Percentiles rank a stretch among this genome's conserved stretches.
Conservation (phyloP, 441 rosid genomes). For the Aleurites moluccanus region DNA sequence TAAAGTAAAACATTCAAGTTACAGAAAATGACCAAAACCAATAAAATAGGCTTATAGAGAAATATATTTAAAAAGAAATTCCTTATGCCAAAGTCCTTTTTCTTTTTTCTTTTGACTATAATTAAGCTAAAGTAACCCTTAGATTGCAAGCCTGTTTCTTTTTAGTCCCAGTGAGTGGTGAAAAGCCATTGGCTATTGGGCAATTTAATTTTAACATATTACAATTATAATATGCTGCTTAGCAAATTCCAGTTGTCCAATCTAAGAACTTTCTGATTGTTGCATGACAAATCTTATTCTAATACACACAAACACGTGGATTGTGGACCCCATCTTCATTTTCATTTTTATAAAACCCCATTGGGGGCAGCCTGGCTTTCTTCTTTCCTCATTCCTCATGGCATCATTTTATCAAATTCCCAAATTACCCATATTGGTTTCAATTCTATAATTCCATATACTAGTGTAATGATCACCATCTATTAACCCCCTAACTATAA, state of each 20-base stretch:
- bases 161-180: background rate
- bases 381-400: constrained; percentile 2
- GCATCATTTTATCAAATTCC: constrained; percentile 22
- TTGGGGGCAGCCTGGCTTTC: constrained; percentile 44
- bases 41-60: background rate
- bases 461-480: background rate
- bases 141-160: constrained; percentile 9
- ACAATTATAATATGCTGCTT: background rate
- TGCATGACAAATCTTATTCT: constrained; percentile 16
- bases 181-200: background rate
- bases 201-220: background rate
- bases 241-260: constrained; percentile 37
- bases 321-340: constrained; percentile 27
- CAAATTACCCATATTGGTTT: constrained; percentile 29
- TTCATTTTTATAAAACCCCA: constrained; percentile 26
- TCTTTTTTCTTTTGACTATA: background rate
- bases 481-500: too few species aligned
- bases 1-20: constrained; percentile 5
- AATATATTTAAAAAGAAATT: background rate
- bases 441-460: background rate
- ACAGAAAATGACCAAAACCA: background rate
- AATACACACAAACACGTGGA: background rate
- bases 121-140: constrained; percentile 4
- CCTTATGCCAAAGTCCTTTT: background rate
- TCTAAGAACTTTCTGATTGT: constrained; percentile 32